Base-by-base conservation (phyloP, 2,329 filamentous ascomycete genomes). In the Dryadomyces quercivorus region DNA sequence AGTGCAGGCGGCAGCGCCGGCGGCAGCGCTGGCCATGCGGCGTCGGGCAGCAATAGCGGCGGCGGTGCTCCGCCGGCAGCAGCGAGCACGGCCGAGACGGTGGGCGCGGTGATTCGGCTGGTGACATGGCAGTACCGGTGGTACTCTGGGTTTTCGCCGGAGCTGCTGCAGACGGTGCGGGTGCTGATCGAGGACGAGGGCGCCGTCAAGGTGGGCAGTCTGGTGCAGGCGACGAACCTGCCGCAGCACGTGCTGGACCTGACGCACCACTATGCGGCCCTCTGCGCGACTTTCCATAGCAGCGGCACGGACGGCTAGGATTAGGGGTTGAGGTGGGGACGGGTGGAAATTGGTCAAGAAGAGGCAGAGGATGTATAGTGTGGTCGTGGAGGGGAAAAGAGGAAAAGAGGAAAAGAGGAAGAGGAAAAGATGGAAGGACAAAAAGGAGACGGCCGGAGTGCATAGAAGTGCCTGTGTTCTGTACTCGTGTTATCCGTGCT, bases 111-210 rank as follows among this genome's bases (percentile, higher is more conserved):
- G 56, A 96, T 98, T 60, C 78, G 90, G 52, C 75, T 98, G 45
- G 88, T 97, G 38, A 93, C 92, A 13, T 98, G 93, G 93, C 93
- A 98, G 72, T 98, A 96, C 71, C 80, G 93, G 61, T 98, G 93
- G 93, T 98, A 98, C 73, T 96, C 91, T 55, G 93, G 98, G 79
- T 98, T 98, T 72, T 96, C 91, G 18, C 93, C 93, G 0, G 84
- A 91, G 60, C 78, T 98, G 46, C 79, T 98, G 53, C 88, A 84
- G 69, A 85, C 88, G 3, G 88, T 97, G 64, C 85, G 93, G 58
- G 90, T 88, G 61, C 75, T 98, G 61, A 98, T 98, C 65, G 93
- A 97, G 70, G 91, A 96, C 61, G 93, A 98, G 70, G 93, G 93
- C 56, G 92, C 92, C 1, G 88, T 98, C 68, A 98, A 98, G 72